Conservation (phyloP, 2,329 filamentous ascomycete genomes). For the Huntiella moniliformis region DNA sequence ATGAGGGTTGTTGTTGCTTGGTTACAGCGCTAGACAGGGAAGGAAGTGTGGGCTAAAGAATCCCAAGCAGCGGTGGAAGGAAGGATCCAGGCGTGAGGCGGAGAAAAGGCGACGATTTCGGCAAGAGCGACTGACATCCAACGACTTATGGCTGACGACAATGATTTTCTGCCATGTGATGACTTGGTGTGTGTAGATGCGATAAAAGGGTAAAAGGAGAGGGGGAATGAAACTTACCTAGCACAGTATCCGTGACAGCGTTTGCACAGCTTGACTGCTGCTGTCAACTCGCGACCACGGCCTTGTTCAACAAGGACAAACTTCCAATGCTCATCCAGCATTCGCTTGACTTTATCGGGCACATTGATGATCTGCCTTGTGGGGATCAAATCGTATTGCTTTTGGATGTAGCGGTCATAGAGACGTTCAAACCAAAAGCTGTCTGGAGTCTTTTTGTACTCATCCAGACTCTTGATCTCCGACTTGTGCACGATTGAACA, state of each 20-base stretch:
- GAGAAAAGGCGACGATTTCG: no score
- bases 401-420: constrained; percentile 95
- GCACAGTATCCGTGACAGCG: constrained; percentile 82
- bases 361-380: constrained; percentile 90
- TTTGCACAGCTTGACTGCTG: constrained; percentile 90
- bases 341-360: constrained; percentile 83
- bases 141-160: constrained; percentile 1
- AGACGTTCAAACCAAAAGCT: constrained; percentile 95
- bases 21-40: no score
- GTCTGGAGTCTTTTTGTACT: constrained; percentile 69
- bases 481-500: constrained; percentile 77
- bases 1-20: no score
- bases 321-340: constrained; percentile 90
- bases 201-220: constrained; percentile 3
- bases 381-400: constrained; percentile 92
- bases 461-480: constrained; percentile 66
- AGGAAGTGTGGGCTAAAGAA: no score
- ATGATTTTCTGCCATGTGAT: no score
- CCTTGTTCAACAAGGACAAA: constrained; percentile 89
- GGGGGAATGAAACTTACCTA: constrained; percentile 36
- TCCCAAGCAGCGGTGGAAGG: no score
- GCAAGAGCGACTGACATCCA: no score
- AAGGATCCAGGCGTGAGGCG: no score
- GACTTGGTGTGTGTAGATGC: no score
- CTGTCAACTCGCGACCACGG: constrained; percentile 85